These are phyloP conservation scores for Taxawa tesnikishii DNA, from an alignment of 2,329 filamentous ascomycete genomes.

Conservation along the genomic window DNA sequence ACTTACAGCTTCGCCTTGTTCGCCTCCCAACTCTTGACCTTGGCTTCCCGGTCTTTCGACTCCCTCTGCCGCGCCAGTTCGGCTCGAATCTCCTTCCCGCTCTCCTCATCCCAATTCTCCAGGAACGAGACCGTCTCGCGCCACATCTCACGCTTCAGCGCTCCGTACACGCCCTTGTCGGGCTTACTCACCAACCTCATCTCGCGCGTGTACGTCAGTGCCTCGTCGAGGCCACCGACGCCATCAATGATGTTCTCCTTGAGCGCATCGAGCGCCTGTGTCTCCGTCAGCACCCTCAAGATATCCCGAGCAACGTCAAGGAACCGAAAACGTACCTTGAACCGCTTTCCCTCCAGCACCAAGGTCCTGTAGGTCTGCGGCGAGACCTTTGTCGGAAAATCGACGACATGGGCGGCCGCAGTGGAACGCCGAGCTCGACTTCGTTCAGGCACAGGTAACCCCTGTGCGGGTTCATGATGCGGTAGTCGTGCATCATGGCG, in stretches of 20 bases:
- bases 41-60: constrained; percentile 24
- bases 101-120: constrained; percentile 38
- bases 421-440: constrained; percentile 64
- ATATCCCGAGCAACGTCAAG: neutral
- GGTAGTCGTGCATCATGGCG: constrained; percentile 73
- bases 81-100: neutral
- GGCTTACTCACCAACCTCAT: constrained; percentile 49
- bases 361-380: constrained; percentile 46
- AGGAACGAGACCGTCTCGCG: constrained; percentile 50
- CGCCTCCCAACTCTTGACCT: constrained; percentile 12
- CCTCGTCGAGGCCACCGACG: constrained; percentile 52
- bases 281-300: neutral
- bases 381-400: constrained; percentile 61
- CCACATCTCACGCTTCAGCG: constrained; percentile 67
- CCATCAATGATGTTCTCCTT: constrained; percentile 57
- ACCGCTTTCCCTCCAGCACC: constrained; percentile 63
- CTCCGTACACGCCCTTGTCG: constrained; percentile 54
- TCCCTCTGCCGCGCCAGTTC: constrained; percentile 14
- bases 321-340: constrained; percentile 23
- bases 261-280: constrained; percentile 45
- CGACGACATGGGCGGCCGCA: constrained; percentile 59
- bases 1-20: constrained; percentile 11
- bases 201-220: constrained; percentile 46
- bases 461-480: constrained; percentile 56
- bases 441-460: constrained; percentile 77